Conservation (phyloP, 495 filamentous ascomycete species). For the Neurospora pannonica region DNA sequence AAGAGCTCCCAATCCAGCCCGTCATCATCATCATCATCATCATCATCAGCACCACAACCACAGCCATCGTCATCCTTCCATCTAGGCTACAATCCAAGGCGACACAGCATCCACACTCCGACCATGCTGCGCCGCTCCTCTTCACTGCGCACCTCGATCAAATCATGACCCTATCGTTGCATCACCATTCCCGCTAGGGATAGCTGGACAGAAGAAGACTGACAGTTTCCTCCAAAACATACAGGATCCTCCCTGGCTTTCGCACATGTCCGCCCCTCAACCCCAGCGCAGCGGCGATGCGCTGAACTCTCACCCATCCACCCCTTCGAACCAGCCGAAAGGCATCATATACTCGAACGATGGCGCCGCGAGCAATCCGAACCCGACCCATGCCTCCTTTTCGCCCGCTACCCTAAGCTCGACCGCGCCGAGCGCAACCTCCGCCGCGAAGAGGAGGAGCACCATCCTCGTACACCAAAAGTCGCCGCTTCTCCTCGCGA, state of each 20-base stretch:
- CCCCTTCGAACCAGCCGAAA: slow-evolving; percentile 14
- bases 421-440: slow-evolving; percentile 37
- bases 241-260: slow-evolving; percentile 39
- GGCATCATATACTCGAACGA: slow-evolving; percentile 17
- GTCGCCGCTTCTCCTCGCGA: slow-evolving; percentile 84
- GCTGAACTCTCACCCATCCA: slow-evolving; percentile 17
- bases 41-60: background rate
- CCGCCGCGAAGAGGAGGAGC: slow-evolving; percentile 67
- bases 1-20: background rate
- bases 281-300: slow-evolving; percentile 23
- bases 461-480: slow-evolving; percentile 95
- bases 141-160: background rate
- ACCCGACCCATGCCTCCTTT: slow-evolving; percentile 44
- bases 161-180: slow-evolving; percentile 1
- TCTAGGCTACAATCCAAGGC: background rate
- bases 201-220: slow-evolving; percentile 10
- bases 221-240: slow-evolving; percentile 6
- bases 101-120: background rate
- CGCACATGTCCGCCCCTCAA: slow-evolving; percentile 40
- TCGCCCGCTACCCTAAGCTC: slow-evolving; percentile 69
- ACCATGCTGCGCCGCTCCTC: slow-evolving; percentile 3
- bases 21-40: slow-evolving; percentile 4
- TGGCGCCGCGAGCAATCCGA: slow-evolving; percentile 17
- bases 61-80: background rate
- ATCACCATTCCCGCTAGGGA: slow-evolving; percentile 2